Base-by-base conservation (phyloP, 2,329 filamentous ascomycete genomes). In the Coniochaeta sp. region DNA sequence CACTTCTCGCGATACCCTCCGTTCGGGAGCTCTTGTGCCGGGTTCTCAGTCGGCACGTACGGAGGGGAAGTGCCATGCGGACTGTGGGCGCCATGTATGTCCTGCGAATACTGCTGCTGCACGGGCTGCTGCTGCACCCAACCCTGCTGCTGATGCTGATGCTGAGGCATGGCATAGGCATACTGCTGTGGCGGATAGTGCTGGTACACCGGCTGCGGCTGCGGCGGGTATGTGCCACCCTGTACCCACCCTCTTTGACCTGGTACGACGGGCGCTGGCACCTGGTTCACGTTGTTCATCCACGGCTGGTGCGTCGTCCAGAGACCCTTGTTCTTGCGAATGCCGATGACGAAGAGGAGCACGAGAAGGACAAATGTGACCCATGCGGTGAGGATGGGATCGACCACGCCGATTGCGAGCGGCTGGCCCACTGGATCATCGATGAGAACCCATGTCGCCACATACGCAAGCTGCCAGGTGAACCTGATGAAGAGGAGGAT, bases 401-500 rank as follows among this genome's bases (percentile, higher is more conserved):
- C 57, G 57, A 65, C 38, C 17, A 66, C 36, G 40, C 54, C n/a
- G 19, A 57, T 17, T 12, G 54, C 22, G 2, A 36, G 9, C 26
- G 24, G 17, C n/a, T 28, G 31, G 3, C 31, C 31, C n/a, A 8
- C 6, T 22, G 47, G 22, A 1, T 1, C 6, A 14, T 52, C 47
- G 22, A 22, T 4, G 14, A 67, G 62, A 26, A 57, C 6, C 55
- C 60, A 64, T 17, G 56, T n/a, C 6, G 61, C 59, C 22, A 43
- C 28, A 55, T 63, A 62, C 24, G 63, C 59, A 40, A 71, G 58
- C 6, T 11, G 19, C 59, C 62, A 65, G 12, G 61, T 33, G 31
- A 55, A 62, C 22, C 65, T 64, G 67, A 71, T 16, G 67, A 72
- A 63, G 64, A 68, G 58, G 47, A 73, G 60, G 62, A 70, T n/a